Conservation (phyloP, 257 asterid species). For the Nicotiana undulata region DNA sequence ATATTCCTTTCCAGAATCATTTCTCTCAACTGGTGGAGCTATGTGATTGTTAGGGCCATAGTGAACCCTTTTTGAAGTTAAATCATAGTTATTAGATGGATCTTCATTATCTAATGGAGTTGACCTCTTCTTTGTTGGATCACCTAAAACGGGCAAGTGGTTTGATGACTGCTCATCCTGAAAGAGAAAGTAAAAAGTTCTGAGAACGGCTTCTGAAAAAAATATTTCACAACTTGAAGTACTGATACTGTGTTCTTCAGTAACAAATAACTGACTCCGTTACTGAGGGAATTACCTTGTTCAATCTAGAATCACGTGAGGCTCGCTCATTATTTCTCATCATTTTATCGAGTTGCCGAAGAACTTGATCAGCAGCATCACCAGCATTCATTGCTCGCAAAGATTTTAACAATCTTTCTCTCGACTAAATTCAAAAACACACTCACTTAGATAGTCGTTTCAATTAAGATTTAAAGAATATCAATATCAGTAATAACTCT, state of each 20-base stretch:
- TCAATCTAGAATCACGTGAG: conserved; percentile 64
- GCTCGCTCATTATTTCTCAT: conserved; percentile 78
- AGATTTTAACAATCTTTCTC: conserved; percentile 75
- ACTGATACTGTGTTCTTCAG: not conserved
- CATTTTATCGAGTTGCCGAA: conserved; percentile 78
- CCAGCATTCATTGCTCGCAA: conserved; percentile 93
- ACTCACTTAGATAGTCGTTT: not conserved
- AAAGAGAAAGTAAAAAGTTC: conserved; percentile 13
- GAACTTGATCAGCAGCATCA: conserved; percentile 96
- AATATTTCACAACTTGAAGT: not conserved
- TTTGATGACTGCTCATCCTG: conserved; percentile 69
- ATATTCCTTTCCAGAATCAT: conserved; percentile 44
- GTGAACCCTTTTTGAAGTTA: conserved; percentile 52
- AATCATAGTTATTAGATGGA: conserved; percentile 36
- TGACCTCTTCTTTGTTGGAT: conserved; percentile 60
- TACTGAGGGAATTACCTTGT: conserved; percentile 46
- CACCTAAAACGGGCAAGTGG: conserved; percentile 45
- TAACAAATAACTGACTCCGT: not conserved
- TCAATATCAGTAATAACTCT: not conserved
- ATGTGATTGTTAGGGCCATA: conserved; percentile 35
- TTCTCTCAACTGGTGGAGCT: conserved; percentile 32
- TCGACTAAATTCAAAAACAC: conserved; percentile 44
- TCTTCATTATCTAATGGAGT: conserved; percentile 51
- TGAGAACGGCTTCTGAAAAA: conserved; percentile 9
- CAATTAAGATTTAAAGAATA: not conserved